A percentile compares a stretch with the other conserved stretches of the same genome.
phyloP scores from a whole-genome alignment of 352 stramenopile genomes.

The Phytophthora megakarya region DNA sequence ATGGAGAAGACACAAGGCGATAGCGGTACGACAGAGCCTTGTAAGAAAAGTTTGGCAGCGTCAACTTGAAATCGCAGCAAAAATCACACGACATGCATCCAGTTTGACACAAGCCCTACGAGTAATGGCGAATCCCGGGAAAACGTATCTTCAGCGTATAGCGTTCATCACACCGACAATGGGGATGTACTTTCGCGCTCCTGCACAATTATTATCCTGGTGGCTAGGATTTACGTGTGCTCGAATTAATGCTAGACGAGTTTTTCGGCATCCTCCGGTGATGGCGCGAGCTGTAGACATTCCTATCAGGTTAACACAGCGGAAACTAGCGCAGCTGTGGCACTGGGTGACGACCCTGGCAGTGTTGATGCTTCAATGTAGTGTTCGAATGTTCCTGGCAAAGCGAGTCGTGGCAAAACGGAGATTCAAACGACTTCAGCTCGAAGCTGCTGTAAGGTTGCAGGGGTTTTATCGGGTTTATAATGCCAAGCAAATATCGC shows the following conservation, averaged over 20 bases:
- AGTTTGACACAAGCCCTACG: slow-evolving; percentile 11
- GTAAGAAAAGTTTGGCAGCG: slow-evolving; percentile 38
- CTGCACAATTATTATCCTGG: slow-evolving; percentile 43
- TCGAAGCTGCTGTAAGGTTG: slow-evolving; percentile 33
- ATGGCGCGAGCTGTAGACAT: slow-evolving; percentile 47
- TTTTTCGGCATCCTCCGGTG: slow-evolving; percentile 47
- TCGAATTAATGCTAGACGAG: slow-evolving; percentile 21
- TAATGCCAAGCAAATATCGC: slow-evolving; percentile 32
- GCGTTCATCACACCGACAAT: slow-evolving; percentile 3
- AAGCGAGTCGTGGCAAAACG: slow-evolving; percentile 30
- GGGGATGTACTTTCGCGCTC: slow-evolving; percentile 39
- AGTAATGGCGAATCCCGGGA: neutral
- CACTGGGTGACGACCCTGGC: slow-evolving; percentile 22
- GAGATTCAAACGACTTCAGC: slow-evolving; percentile 21
- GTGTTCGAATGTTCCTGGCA: slow-evolving; percentile 35
- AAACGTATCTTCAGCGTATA: neutral
- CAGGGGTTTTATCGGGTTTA: slow-evolving; percentile 59
- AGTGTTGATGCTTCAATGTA: slow-evolving; percentile 42
- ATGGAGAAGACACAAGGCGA: slow-evolving; percentile 45
- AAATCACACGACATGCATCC: slow-evolving; percentile 36
- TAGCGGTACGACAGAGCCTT: slow-evolving; percentile 30
- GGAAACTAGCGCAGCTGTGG: slow-evolving; percentile 36
- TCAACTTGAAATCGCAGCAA: slow-evolving; percentile 49
- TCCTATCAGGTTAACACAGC: slow-evolving; percentile 39
- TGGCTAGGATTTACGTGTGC: slow-evolving; percentile 47